These are phyloP conservation scores for Pythium grandisporangium DNA, from an alignment of 352 stramenopile genomes.

Conservation along the genomic window DNA sequence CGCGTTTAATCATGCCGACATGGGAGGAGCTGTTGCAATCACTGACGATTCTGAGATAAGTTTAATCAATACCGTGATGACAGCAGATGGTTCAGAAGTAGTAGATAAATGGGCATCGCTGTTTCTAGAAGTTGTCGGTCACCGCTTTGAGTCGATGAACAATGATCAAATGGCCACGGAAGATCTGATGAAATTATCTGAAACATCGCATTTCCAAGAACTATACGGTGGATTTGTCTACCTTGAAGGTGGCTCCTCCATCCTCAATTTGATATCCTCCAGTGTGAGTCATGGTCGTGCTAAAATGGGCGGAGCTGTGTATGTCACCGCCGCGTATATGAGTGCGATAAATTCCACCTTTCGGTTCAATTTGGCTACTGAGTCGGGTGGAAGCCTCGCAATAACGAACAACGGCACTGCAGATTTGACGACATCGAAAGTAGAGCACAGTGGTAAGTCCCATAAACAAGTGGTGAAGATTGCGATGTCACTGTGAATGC, in stretches of 20 bases:
- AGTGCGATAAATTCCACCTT: constrained; percentile 14
- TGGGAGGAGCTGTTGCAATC: too few relatives aligned
- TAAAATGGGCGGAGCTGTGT: constrained; percentile 33
- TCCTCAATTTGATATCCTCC: constrained; percentile 12
- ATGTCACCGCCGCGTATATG: constrained; percentile 17
- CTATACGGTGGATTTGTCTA: too few relatives aligned
- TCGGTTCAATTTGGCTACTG: constrained; percentile 24
- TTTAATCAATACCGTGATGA: too few relatives aligned
- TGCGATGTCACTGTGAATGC: too few relatives aligned
- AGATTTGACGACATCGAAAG: constrained; percentile 13
- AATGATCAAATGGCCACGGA: too few relatives aligned
- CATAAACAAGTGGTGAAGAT: not conserved
- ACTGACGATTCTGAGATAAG: too few relatives aligned
- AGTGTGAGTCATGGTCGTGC: constrained; percentile 26
- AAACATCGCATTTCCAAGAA: too few relatives aligned
- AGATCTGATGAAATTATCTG: too few relatives aligned
- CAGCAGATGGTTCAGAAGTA: too few relatives aligned
- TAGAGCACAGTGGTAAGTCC: constrained; percentile 27
- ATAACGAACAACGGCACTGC: constrained; percentile 18
- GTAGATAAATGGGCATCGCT: constrained; percentile 2
- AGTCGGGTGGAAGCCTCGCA: constrained; percentile 37
- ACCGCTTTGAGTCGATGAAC: too few relatives aligned
- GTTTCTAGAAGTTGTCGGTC: constrained; percentile 3
- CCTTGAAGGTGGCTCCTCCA: too few relatives aligned
- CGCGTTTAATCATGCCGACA: too few relatives aligned